Percentiles rank a stretch among this genome's conserved stretches.
Evolutionary conservation across 352 stramenopile genomes (phyloP).

Genomic region (Blastocystis sp.): DNA sequence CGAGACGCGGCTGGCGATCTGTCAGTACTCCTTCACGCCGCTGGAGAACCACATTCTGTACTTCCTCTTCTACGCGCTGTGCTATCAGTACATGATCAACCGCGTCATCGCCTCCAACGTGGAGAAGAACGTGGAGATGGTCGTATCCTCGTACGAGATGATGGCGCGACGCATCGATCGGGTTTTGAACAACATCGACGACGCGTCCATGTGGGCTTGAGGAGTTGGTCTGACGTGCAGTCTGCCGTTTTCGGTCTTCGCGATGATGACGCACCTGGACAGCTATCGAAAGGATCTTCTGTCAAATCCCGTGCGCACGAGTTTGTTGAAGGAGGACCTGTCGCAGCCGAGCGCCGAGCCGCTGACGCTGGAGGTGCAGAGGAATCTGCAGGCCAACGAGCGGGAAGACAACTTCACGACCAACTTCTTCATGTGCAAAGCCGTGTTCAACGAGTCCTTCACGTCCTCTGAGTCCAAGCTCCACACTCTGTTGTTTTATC

Average conservation of each 20-base stretch:
- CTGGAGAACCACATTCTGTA: neutral
- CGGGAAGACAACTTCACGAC: neutral
- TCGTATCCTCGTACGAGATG: neutral
- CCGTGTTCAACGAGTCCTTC: neutral
- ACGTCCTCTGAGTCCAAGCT: neutral
- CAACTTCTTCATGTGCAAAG: neutral
- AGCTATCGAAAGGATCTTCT: neutral
- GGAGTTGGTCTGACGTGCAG: neutral
- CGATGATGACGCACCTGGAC: neutral
- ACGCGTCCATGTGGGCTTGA: neutral
- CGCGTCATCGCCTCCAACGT: neutral
- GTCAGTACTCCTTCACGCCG: neutral
- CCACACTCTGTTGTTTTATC: neutral
- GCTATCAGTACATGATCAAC: neutral
- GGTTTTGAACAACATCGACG: neutral
- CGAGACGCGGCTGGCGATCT: neutral
- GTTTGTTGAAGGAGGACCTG: neutral
- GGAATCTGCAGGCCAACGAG: neutral
- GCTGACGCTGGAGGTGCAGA: neutral
- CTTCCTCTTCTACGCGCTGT: neutral
- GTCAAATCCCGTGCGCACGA: neutral
- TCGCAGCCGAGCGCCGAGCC: neutral
- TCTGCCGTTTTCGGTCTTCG: neutral
- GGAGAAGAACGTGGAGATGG: neutral
- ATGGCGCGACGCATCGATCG: neutral